Evolutionary conservation across 2,329 filamentous ascomycete genomes (phyloP).

Genomic region (Cercospora sojina): DNA sequence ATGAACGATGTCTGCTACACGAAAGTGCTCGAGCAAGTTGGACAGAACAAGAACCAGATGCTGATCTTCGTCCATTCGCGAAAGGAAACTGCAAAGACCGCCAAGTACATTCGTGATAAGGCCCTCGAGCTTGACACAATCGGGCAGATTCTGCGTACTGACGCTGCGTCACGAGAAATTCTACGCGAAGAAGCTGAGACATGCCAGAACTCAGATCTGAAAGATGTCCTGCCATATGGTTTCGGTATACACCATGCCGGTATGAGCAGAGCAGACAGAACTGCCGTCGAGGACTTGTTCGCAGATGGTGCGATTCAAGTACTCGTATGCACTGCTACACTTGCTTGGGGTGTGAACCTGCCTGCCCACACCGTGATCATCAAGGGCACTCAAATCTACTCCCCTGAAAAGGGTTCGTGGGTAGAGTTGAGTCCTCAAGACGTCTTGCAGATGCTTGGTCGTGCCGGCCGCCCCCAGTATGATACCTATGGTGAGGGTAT

Average conservation of each 20-base stretch:
- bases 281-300: conserved; percentile 92
- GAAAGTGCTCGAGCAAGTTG: conserved; percentile 95
- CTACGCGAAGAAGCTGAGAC: conserved; percentile 79
- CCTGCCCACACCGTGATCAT: conserved; percentile 98
- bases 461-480: conserved; percentile 92
- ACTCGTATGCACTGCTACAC: conserved; percentile 93
- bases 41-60: conserved; percentile 92
- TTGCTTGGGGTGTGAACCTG: conserved; percentile 98
- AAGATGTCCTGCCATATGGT: conserved; percentile 91
- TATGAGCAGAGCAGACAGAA: conserved; percentile 93
- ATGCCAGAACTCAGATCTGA: conserved; percentile 81
- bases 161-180: conserved; percentile 87
- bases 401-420: conserved; percentile 97
- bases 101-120: conserved; percentile 93
- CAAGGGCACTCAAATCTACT: conserved; percentile 97
- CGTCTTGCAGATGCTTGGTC: conserved; percentile 96
- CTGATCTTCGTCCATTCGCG: conserved; percentile 97
- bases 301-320: conserved; percentile 89
- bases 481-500: conserved; percentile 98
- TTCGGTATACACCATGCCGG: conserved; percentile 98
- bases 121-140: conserved; percentile 97
- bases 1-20: conserved; percentile 99
- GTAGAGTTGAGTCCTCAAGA: conserved; percentile 96
- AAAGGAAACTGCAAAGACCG: conserved; percentile 97
- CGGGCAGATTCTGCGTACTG: conserved; percentile 87